phyloP scores from a whole-genome alignment of 148 eudicot genomes.

The Selenicereus undatus region DNA sequence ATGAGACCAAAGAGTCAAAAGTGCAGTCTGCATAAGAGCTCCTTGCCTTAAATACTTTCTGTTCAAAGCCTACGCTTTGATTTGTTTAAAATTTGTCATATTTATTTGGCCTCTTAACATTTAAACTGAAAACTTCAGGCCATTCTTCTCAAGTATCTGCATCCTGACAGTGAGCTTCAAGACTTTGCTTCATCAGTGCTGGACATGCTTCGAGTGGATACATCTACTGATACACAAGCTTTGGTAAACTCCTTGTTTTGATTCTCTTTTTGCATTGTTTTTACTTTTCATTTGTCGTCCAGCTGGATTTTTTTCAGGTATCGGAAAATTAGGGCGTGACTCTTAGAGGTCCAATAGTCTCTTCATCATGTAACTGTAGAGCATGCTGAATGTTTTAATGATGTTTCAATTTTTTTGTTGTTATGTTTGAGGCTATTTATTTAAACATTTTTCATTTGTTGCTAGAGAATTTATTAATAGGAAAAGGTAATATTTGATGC shows the following conservation, averaged over 20 bases:
- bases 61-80: neutral
- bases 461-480: no score
- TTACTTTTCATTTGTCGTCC: neutral
- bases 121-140: slow-evolving; percentile 51
- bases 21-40: slow-evolving; percentile 1
- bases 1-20: neutral
- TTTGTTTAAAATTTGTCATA: slow-evolving; percentile 6
- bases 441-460: neutral
- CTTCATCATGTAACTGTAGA: no score
- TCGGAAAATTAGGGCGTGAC: neutral
- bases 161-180: slow-evolving; percentile 87
- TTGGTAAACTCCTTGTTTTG: slow-evolving; percentile 50
- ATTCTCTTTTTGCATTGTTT: neutral
- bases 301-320: neutral
- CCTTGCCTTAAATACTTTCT: neutral
- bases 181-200: slow-evolving; percentile 67
- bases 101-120: neutral
- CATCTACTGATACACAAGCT: slow-evolving; percentile 82
- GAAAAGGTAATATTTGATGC: no score
- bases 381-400: no score
- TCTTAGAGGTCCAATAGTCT: neutral
- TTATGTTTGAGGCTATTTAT: neutral
- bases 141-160: slow-evolving; percentile 73
- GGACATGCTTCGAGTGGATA: slow-evolving; percentile 78
- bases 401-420: no score